These are phyloP conservation scores for Didymella sp. DNA, from an alignment of 2,329 filamentous ascomycete genomes.

Conservation along the genomic window DNA sequence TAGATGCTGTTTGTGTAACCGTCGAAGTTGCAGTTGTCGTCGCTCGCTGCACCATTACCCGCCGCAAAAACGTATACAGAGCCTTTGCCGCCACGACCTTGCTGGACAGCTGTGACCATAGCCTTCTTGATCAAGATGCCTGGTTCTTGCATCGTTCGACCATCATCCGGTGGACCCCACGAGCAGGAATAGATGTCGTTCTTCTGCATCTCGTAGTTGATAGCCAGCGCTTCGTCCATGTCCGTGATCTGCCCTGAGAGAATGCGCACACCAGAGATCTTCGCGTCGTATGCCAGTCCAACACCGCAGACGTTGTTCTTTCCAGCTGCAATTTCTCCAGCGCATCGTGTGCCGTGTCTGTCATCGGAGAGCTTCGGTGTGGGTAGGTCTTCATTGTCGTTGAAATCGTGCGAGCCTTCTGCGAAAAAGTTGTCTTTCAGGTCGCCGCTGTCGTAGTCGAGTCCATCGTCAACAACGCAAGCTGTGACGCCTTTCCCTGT, in stretches of 20 bases:
- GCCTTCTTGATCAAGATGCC: conserved; percentile 86
- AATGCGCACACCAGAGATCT: conserved; percentile 90
- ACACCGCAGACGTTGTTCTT: conserved; percentile 92
- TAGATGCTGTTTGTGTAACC: conserved; percentile 99
- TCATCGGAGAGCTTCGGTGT: conserved; percentile 85
- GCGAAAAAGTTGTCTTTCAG: conserved; percentile 93
- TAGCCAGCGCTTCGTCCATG: conserved; percentile 86
- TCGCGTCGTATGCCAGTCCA: conserved; percentile 93
- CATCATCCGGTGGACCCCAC: conserved; percentile 96
- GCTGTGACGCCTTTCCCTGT: conserved; percentile 89
- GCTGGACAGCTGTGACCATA: conserved; percentile 90
- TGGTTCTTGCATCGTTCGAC: conserved; percentile 90
- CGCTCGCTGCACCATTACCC: conserved; percentile 84
- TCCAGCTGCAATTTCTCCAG: conserved; percentile 91
- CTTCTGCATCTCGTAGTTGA: conserved; percentile 90
- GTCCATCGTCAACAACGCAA: conserved; percentile 92
- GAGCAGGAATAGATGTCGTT: conserved; percentile 99
- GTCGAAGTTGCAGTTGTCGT: conserved; percentile 99
- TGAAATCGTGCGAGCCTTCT: conserved; percentile 93
- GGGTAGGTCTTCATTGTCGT: conserved; percentile 80
- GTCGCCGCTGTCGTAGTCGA: conserved; percentile 95
- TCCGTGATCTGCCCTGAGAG: conserved; percentile 90
- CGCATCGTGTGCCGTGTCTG: conserved; percentile 89
- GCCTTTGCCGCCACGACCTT: conserved; percentile 81
- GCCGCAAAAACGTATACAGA: conserved; percentile 97